Evolutionary conservation across 1,284 basidiomycete genomes (phyloP), one percentile per base, ranked within the genome.

Genomic region (Albatrellus sp.): DNA sequence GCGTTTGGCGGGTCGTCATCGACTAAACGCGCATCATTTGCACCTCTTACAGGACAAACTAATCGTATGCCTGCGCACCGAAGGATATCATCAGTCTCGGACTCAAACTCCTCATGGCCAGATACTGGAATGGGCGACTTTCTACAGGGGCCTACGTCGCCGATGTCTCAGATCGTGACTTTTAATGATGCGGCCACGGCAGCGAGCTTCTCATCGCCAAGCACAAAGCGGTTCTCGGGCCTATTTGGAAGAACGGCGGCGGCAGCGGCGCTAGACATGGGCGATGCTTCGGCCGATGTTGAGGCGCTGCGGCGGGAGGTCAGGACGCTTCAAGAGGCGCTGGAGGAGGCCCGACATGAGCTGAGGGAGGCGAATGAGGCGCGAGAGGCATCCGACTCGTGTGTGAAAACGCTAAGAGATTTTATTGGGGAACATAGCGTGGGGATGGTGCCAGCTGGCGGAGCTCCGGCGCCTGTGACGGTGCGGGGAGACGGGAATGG

Each of bases 301-400:
- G 75, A 78, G 39, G 57, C 63, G 10, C 61, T 92, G 34, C 74
- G 75, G 42, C 72, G 70, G 47, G 82, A 91, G 56, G 54, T 91
- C 34, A 61, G 62, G 40, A 54, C 66, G 3, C 52, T 81, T 41
- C 78, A 76, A 50, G 58, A 68, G 13, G 74, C 80, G 45, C 61
- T 94, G 32, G 77, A 80, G 31, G 70, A 71, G 33, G 69, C 77
- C 5, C 74, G 75, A 48, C 69, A 74, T 45, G 82, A 88, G 48
- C 63, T 92, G 17, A 63, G 60, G 24, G 90, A 93, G 55, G 72
- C 81, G 1, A 82, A 76, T 47, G 91, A 96, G 59, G 89, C 87
- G 2, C 72, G 78, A 37, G 78, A 87, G 55, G 91, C 91, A 7
- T 87, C 82, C n/a, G 90, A 96, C 52, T 74, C 73, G 2, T 92